These are phyloP conservation scores for Colletotrichum spaethianum DNA, from an alignment of 2,329 filamentous ascomycete species.

Conservation along the genomic window DNA sequence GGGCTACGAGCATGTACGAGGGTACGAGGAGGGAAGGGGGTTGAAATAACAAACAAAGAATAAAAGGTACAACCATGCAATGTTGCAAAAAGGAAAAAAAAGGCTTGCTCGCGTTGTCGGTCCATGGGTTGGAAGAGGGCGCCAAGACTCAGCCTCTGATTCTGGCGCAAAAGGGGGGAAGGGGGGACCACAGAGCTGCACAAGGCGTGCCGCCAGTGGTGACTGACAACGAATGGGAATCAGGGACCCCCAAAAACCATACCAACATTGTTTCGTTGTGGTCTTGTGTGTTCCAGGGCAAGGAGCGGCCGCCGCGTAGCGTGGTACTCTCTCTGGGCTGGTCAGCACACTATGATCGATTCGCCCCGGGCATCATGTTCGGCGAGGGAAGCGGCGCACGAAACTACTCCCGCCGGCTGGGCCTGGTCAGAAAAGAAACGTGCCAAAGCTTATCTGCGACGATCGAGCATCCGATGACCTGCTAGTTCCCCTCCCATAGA, in stretches of 20 bases:
- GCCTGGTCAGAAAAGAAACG: too few species aligned
- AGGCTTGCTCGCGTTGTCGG: not conserved
- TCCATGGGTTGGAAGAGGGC: not conserved
- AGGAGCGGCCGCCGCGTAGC: constrained; percentile 21
- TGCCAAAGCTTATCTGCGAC: constrained; percentile 31
- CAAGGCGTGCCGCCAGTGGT: constrained; percentile 1
- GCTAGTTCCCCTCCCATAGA: not conserved
- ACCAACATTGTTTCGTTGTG: not conserved
- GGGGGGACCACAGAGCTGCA: not conserved
- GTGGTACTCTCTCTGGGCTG: not conserved
- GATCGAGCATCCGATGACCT: constrained; percentile 14
- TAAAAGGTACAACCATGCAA: not conserved
- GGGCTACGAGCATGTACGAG: not conserved
- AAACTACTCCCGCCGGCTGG: not conserved
- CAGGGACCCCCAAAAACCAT: not conserved
- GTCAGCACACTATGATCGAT: constrained; percentile 1
- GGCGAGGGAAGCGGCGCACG: constrained; percentile 1
- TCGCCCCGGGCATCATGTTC: constrained; percentile 16
- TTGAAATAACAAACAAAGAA: not conserved
- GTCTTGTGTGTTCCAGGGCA: constrained; percentile 1
- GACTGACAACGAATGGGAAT: not conserved
- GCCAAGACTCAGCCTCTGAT: not conserved
- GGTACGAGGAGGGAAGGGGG: not conserved
- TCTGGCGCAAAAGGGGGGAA: not conserved
- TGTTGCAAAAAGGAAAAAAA: constrained; percentile 2